Evolutionary conservation across 2,329 filamentous ascomycete genomes (phyloP), one percentile per base, ranked within the genome.

Genomic region (Ceratocystis ficicola): DNA sequence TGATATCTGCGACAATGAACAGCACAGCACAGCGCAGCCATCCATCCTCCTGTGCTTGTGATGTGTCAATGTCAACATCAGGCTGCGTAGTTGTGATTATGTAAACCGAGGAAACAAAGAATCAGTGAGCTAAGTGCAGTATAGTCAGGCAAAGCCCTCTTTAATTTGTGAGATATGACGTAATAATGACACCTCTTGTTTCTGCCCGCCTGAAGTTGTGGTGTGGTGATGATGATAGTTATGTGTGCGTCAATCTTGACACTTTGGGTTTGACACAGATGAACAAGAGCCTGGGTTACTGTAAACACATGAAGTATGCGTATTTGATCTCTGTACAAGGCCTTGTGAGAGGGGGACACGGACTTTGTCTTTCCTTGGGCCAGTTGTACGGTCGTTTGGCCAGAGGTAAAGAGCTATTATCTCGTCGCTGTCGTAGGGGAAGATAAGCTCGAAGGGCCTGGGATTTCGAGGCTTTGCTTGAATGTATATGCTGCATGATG

Each of bases 1-100:
- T 1, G 3, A 10, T 41, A 12, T 41, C 10, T 41, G 36, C 36
- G 36, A 12, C 36, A 41, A 15, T 41, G 36, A 12, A 41, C 36
- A 41, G 22, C n/a, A 22, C 48, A 50, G 48, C 8, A 41, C 36
- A 41, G 22, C n/a, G 12, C 48, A 50, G 48, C 8, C 25, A 25
- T 52, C 22, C 22, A 52, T 52, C 22, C 48, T 25, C 48, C 20
- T 50, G 17, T 50, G 52, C 52, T 17, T 57, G 52, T 57, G 52
- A 57, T 28, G 52, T 57, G 52, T 57, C 28, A 57, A 57, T 28
- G 52, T 32, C 50, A 48, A 48, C 22, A 20, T 50, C 48, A 50
- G 48, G 48, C 48, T 50, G 48, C 22, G n/a, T 57, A 28, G 1
- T 57, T 57, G 52, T 30, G 28, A 25, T 50, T 8, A 20, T 50